Percentiles rank a stretch among this genome's conserved stretches.
Conservation (phyloP, 2,329 filamentous ascomycete genomes). For the Colletotrichum zoysiae region DNA sequence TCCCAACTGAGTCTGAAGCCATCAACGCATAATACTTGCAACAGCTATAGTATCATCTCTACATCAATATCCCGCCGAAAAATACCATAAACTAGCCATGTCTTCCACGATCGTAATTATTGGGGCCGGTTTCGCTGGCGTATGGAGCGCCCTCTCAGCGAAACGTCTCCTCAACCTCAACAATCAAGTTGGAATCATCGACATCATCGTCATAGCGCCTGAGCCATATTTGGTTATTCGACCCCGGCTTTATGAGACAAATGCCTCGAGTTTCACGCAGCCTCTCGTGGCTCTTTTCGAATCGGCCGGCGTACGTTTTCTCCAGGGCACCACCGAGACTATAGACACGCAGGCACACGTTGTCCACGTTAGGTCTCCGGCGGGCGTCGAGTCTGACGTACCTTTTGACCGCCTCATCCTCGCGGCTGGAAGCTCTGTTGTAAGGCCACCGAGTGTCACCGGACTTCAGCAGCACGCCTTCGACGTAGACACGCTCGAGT, state of each 20-base stretch:
- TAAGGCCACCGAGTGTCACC: constrained; percentile 46
- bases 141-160: constrained; percentile 54
- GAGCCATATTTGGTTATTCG: constrained; percentile 50
- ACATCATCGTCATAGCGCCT: constrained; percentile 51
- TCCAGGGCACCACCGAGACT: constrained; percentile 44
- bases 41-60: neutral
- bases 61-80: no score
- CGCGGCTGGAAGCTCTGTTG: constrained; percentile 52
- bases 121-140: constrained; percentile 53
- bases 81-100: constrained; percentile 1
- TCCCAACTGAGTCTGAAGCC: neutral
- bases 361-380: constrained; percentile 32
- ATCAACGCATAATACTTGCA: neutral
- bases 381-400: constrained; percentile 39
- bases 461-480: constrained; percentile 52
- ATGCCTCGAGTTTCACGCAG: constrained; percentile 45
- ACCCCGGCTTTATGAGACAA: constrained; percentile 52
- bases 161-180: constrained; percentile 48
- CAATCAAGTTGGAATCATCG: constrained; percentile 42
- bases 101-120: constrained; percentile 44
- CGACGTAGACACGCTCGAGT: constrained; percentile 49
- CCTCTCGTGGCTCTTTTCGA: constrained; percentile 46
- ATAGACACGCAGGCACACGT: constrained; percentile 44
- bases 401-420: constrained; percentile 52
- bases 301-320: constrained; percentile 46